Percentiles rank a stretch among this genome's conserved stretches.
phyloP scores from a whole-genome alignment of 257 asterid species.

The Solanum piurae region DNA sequence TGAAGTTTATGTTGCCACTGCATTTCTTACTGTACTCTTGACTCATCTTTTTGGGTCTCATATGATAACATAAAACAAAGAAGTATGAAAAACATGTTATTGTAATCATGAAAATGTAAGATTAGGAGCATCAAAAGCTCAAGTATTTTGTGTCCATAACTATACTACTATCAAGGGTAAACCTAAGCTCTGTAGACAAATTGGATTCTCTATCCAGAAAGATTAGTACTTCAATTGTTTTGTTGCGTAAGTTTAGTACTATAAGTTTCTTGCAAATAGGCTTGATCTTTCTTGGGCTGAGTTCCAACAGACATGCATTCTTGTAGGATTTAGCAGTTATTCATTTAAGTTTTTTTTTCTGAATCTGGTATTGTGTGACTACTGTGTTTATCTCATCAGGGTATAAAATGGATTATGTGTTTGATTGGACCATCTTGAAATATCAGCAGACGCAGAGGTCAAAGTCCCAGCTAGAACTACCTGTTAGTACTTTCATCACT shows the following conservation, averaged over 20 bases:
- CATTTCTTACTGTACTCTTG: background rate
- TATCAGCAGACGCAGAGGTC: constrained; percentile 18
- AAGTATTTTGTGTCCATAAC: background rate
- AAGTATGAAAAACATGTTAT: background rate
- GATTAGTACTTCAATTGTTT: background rate
- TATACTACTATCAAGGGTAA: background rate
- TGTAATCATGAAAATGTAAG: background rate
- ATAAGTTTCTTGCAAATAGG: background rate
- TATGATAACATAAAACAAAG: background rate
- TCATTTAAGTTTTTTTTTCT: background rate
- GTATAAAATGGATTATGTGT: constrained; percentile 13
- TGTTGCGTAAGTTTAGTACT: background rate
- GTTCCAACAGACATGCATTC: background rate
- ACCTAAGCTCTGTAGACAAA: background rate
- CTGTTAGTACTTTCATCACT: background rate
- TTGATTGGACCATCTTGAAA: constrained; percentile 25
- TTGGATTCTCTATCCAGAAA: background rate
- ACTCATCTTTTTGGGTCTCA: background rate
- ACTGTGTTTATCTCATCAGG: constrained; percentile 2
- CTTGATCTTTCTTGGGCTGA: background rate
- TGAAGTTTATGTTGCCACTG: background rate
- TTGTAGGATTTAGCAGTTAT: background rate
- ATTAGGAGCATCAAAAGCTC: background rate
- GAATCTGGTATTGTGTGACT: background rate
- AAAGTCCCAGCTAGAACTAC: constrained; percentile 1